Evolutionary conservation across 192 early-diverging fungal genomes (phyloP).

Genomic region (Physocladia obscura): DNA sequence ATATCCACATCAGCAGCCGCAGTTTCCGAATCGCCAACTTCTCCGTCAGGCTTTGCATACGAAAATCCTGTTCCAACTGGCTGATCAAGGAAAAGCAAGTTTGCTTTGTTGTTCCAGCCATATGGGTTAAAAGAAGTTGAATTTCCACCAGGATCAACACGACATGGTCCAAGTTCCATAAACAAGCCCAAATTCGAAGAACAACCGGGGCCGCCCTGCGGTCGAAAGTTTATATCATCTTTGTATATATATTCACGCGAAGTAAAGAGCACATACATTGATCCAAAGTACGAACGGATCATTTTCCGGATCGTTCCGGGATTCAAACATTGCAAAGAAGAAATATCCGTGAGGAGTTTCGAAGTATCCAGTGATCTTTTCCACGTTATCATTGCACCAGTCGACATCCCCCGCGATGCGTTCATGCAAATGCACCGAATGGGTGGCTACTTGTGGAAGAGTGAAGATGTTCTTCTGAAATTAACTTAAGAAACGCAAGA

Average conservation of each 20-base stretch:
- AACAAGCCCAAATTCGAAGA: constrained; percentile 71
- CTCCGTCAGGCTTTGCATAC: constrained; percentile 56
- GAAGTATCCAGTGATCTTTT: constrained; percentile 19
- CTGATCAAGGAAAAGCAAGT: constrained; percentile 48
- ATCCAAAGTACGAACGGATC: constrained; percentile 65
- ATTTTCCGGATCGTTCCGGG: constrained; percentile 64
- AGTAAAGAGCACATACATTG: neutral
- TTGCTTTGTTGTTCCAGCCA: constrained; percentile 91
- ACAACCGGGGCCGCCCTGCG: constrained; percentile 74
- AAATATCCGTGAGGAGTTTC: constrained; percentile 29
- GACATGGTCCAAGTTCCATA: constrained; percentile 85
- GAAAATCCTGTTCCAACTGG: constrained; percentile 91
- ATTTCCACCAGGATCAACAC: constrained; percentile 73
- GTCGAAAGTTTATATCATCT: constrained; percentile 53
- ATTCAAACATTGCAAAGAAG: constrained; percentile 81
- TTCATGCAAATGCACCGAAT: neutral
- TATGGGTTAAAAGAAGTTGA: constrained; percentile 65
- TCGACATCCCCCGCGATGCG: neutral
- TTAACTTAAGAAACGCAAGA: too few relatives aligned
- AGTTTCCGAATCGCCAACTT: constrained; percentile 60
- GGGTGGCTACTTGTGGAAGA: neutral
- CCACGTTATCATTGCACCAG: constrained; percentile 2
- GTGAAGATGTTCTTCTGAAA: neutral
- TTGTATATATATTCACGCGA: neutral
- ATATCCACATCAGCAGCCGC: constrained; percentile 87